Evolutionary conservation across 139 green algal species (phyloP), one percentile per base, ranked within the genome.

Genomic region (Pseudopediastrum boryanum): DNA sequence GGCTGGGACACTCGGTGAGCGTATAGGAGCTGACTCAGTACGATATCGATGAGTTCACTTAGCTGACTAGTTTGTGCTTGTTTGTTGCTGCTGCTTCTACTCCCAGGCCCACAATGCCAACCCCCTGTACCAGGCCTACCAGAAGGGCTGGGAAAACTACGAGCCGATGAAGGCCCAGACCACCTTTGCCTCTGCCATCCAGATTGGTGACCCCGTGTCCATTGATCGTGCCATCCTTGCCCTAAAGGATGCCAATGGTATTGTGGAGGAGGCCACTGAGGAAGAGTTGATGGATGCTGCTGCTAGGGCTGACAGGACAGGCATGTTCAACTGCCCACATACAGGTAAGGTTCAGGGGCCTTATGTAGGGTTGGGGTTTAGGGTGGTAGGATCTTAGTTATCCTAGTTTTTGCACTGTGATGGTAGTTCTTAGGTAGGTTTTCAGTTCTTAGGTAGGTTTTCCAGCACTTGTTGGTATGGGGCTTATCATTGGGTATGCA

Each of bases 281-380:
- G 96, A 99, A 85, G 96, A 99, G 87, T 89, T 99, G 27, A 99
- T 99, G 96, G 96, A 99, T 62, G 96, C 96, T 38, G 94, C 96
- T 8, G 96, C 96, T 16, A 89, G 93, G 25, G 96, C 94, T 6
- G 96, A 99, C 84, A 87, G 93, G 44, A 99, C 96, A 33, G 96
- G 88, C 69, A 97, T 98, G 92, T 97, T 97, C 89, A 97, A 97
- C 90, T 98, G 94, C 88, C 94, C 93, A 25, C 93, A 97, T 89
- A 97, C 89, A 31, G 88, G 87, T 51, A 68, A 39, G 25, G n/a
- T n/a, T n/a, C n/a, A n/a, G n/a, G n/a, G n/a, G n/a, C n/a, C n/a
- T n/a, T n/a, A n/a, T n/a, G n/a, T n/a, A n/a, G n/a, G n/a, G n/a
- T n/a, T n/a, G n/a, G n/a, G n/a, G n/a, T n/a, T n/a, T n/a, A n/a